Evolutionary conservation across 306 rosid species (phyloP).

Genomic region (Malus domestica): ASM211411v1 NC_041793.1:35715001-35715500

Average conservation of each 20-base stretch:
- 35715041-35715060: background rate
- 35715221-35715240: background rate
- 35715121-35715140: background rate
- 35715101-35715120: background rate
- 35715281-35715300: background rate
- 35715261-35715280: background rate
- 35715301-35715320: background rate
- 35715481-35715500: background rate
- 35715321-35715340: background rate
- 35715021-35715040: background rate
- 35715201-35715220: background rate
- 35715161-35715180: background rate
- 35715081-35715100: background rate
- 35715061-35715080: background rate
- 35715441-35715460: background rate
- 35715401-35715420: background rate
- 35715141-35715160: background rate
- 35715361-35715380: conserved; percentile 15
- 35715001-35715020: background rate
- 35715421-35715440: background rate
- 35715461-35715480: background rate
- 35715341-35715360: background rate
- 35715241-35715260: background rate
- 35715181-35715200: background rate
- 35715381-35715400: background rate